Evolutionary conservation across 495 filamentous ascomycete species (phyloP), one percentile per base, ranked within the genome.

Genomic region (Neurospora terricola): DNA sequence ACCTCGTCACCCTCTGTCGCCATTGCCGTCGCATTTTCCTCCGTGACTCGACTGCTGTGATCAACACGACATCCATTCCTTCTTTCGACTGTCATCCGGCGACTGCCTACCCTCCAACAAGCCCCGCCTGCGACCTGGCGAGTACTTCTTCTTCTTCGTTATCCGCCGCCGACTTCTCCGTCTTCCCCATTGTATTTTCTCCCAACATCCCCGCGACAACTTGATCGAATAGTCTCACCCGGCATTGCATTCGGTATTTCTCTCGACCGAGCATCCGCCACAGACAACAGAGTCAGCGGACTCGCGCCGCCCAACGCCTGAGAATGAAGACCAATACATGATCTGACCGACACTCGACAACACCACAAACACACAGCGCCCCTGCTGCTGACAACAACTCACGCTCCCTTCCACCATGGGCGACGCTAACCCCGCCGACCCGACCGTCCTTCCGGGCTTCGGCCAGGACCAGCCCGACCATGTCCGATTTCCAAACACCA

Each of bases 401-500:
- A 34, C 43, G 42, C 38, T 62, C 16, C 40, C 70, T 38, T 38
- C 70, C 62, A 69, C 72, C 21, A 79, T 77, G 77, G 73, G 59
- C 59, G 72, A 74, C 66, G n/a, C 70, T 68, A 34, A 59, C 23
- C 40, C 70, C 18, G 21, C 3, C 70, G 69, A 48, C 54, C 69
- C 71, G 71, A 72, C 70, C 72, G 54, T 70, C n/a, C 70, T 73
- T 45, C 38, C 72, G 6, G 45, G 38, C 30, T 66, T 34, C 54
- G 54, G 54, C 54, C 54, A 66, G 27, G 54, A 66, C 27, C 54
- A 30, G 54, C 74, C 70, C 59, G 78, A 80, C 73, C 74, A 70
- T 12, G 40, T 48, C 69, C 76, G 72, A 5, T 79, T 76, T 36
- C 79, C 78, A 36, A 78, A 80, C 69, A 80, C 76, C 9, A 75